phyloP scores from a whole-genome alignment of 2,329 filamentous ascomycete genomes.

The Xylaria sp. region DNA sequence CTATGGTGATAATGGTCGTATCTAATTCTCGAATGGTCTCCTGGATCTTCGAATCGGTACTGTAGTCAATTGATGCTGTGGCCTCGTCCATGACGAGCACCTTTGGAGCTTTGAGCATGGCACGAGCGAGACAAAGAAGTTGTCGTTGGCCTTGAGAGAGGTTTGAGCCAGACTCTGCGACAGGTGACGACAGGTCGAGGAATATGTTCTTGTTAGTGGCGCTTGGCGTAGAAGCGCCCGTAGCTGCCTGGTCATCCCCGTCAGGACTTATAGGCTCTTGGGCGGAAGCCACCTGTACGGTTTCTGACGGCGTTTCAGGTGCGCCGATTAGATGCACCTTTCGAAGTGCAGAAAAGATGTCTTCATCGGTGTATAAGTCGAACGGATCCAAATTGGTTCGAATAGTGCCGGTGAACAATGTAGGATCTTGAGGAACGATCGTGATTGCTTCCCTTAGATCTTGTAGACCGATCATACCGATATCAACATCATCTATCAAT shows the following conservation, averaged over 20 bases:
- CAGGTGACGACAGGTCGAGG: conserved; percentile 81
- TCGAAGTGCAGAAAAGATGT: conserved; percentile 86
- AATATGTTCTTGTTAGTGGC: conserved; percentile 94
- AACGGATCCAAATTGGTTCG: conserved; percentile 95
- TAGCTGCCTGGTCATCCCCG: conserved; percentile 32
- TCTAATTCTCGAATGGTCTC: conserved; percentile 93
- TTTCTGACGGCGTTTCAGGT: conserved; percentile 54
- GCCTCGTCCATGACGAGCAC: conserved; percentile 99
- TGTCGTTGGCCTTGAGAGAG: conserved; percentile 96
- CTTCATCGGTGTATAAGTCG: conserved; percentile 84
- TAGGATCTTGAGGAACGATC: conserved; percentile 97
- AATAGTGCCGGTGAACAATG: conserved; percentile 91
- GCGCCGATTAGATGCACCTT: conserved; percentile 86
- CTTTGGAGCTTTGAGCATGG: conserved; percentile 88
- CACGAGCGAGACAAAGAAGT: conserved; percentile 90
- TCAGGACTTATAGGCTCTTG: conserved; percentile 23
- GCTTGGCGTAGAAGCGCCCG: conserved; percentile 48
- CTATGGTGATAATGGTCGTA: conserved; percentile 95
- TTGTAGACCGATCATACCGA: conserved; percentile 88
- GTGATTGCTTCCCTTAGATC: conserved; percentile 94
- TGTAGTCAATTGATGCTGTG: conserved; percentile 96
- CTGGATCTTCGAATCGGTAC: conserved; percentile 94
- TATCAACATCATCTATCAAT: conserved; percentile 89
- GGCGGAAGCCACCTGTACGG: conserved; percentile 26
- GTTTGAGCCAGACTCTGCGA: conserved; percentile 92